phyloP scores from a whole-genome alignment of 305 asterid species.

The Fraxinus sp. region DNA sequence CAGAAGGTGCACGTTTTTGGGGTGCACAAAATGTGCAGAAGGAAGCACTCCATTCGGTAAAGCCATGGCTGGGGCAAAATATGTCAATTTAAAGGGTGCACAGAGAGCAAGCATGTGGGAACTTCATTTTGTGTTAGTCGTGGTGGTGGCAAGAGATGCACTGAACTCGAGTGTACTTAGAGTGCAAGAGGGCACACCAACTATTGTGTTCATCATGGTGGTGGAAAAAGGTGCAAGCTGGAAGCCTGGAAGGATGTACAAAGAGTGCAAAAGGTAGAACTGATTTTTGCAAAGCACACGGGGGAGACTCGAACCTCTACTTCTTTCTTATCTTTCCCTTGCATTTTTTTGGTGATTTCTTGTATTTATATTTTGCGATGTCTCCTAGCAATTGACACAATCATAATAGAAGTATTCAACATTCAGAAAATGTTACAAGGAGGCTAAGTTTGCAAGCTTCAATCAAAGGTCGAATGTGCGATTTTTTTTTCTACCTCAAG shows the following conservation, averaged over 20 bases:
- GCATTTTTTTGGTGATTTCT: no score
- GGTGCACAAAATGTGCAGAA: slow-evolving; percentile 49
- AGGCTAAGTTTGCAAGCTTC: no score
- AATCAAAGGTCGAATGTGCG: no score
- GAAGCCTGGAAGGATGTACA: neutral
- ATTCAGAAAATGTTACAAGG: no score
- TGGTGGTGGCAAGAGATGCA: slow-evolving; percentile 76
- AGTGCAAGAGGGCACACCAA: slow-evolving; percentile 63
- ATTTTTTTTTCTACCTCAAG: neutral
- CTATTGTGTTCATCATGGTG: slow-evolving; percentile 68
- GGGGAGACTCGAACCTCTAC: no score
- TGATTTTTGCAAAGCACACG: slow-evolving; percentile 35
- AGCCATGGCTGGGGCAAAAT: slow-evolving; percentile 72
- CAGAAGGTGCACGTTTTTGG: slow-evolving; percentile 33
- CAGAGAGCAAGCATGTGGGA: slow-evolving; percentile 71
- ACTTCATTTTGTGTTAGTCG: slow-evolving; percentile 62
- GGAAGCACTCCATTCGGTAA: slow-evolving; percentile 64
- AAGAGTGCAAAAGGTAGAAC: neutral
- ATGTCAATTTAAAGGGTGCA: slow-evolving; percentile 62
- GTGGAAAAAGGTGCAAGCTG: slow-evolving; percentile 57
- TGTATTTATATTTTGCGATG: no score
- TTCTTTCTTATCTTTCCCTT: no score
- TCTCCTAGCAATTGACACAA: no score
- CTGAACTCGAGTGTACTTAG: slow-evolving; percentile 44
- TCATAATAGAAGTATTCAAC: no score